Percentiles rank a stretch among this genome's conserved stretches.
phyloP scores from a whole-genome alignment of 2,329 filamentous ascomycete species.

The Diaporthe australafricana region DNA sequence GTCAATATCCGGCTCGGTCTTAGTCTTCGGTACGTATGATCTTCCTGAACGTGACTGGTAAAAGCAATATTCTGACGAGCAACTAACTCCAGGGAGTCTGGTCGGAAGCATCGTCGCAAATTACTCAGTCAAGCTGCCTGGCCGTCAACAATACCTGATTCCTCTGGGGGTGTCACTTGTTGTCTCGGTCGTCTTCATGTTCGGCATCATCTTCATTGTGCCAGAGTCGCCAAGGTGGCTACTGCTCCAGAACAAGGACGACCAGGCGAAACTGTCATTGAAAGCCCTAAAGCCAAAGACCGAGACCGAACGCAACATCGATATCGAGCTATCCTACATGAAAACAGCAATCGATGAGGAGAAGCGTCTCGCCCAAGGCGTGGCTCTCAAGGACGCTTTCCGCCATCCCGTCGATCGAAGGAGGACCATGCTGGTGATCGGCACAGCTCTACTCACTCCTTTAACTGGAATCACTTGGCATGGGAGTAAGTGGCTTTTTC shows the following conservation, averaged over 20 bases:
- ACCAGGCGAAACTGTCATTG: background rate
- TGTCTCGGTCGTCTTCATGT: conserved; percentile 1
- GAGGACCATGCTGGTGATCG: background rate
- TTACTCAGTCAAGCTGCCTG: conserved; percentile 1
- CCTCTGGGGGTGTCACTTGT: background rate
- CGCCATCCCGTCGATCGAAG: conserved; percentile 1
- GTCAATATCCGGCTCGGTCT: background rate
- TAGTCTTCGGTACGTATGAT: background rate
- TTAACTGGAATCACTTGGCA: conserved; percentile 7
- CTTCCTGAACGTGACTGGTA: no score
- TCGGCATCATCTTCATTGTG: background rate
- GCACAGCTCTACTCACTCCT: background rate
- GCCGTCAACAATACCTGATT: conserved; percentile 4
- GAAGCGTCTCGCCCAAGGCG: background rate
- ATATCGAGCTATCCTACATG: background rate
- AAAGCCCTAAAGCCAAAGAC: background rate
- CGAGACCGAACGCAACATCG: background rate
- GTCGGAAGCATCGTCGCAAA: conserved; percentile 3
- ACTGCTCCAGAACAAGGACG: background rate
- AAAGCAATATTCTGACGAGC: background rate
- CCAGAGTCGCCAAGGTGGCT: conserved; percentile 15
- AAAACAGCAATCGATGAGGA: conserved; percentile 14
- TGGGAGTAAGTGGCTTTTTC: background rate
- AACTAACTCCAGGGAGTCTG: background rate
- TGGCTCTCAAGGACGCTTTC: background rate